A percentile compares a stretch with the other conserved stretches of the same genome.
phyloP scores from a whole-genome alignment of 495 filamentous ascomycete genomes.

The Astrothelium macrocarpum region DNA sequence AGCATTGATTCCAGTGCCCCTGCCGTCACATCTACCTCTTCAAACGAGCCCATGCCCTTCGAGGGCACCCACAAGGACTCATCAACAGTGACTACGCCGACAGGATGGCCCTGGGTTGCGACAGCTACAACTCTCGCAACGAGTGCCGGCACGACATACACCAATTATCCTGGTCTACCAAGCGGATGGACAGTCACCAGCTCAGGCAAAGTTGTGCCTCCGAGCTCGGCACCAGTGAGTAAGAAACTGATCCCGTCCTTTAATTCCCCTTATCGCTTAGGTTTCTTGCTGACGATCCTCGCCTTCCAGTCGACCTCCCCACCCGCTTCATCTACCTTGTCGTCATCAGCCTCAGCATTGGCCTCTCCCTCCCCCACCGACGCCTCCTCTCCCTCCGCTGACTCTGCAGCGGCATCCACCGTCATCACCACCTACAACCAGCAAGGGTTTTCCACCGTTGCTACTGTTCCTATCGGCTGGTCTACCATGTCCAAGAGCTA shows the following conservation, averaged over 20 bases:
- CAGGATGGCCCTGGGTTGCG: slow-evolving; percentile 53
- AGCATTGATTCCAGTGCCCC: slow-evolving; percentile 39
- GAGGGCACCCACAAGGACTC: slow-evolving; percentile 53
- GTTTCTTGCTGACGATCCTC: no score
- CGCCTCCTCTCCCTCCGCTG: not conserved
- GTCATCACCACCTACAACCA: slow-evolving; percentile 34
- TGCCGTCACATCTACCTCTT: slow-evolving; percentile 45
- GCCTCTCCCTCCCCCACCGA: slow-evolving; percentile 38
- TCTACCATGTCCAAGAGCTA: slow-evolving; percentile 29
- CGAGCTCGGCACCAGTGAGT: slow-evolving; percentile 43
- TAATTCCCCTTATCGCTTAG: no score
- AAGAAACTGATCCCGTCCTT: slow-evolving; percentile 23
- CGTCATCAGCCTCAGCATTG: slow-evolving; percentile 37
- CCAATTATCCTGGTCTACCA: slow-evolving; percentile 47
- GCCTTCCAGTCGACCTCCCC: slow-evolving; percentile 36
- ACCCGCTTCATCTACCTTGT: slow-evolving; percentile 39
- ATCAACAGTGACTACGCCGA: slow-evolving; percentile 41
- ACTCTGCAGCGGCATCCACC: slow-evolving; percentile 30
- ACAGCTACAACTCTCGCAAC: slow-evolving; percentile 32
- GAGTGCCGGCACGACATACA: slow-evolving; percentile 32
- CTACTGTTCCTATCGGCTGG: slow-evolving; percentile 28
- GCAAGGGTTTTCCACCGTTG: slow-evolving; percentile 36
- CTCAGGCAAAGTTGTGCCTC: slow-evolving; percentile 57
- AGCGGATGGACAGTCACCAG: slow-evolving; percentile 66
- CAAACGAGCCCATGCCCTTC: slow-evolving; percentile 49